Conservation (phyloP, 148 eudicot genomes). For the Rhododendron mucronatum region DNA sequence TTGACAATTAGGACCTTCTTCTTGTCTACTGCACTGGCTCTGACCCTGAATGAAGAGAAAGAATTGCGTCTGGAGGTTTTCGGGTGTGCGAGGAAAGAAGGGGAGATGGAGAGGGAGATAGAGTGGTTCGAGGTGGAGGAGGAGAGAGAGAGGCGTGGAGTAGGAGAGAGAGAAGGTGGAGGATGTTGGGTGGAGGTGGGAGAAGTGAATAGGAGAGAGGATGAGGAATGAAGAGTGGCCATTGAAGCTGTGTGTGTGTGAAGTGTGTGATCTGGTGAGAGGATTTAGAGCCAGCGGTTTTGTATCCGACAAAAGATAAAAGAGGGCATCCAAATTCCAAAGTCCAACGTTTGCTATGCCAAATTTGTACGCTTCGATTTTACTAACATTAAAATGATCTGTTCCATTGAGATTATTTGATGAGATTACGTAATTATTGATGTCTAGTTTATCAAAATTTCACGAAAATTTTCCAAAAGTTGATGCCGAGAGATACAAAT, state of each 20-base stretch:
- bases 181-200: conserved; percentile 13
- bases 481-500: too few relatives aligned
- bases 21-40: conserved; percentile 43
- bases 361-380: too few relatives aligned
- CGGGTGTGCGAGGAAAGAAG: conserved; percentile 14
- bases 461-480: too few relatives aligned
- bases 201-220: conserved; percentile 28
- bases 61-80: conserved; percentile 18
- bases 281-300: conserved; percentile 13
- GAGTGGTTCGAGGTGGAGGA: conserved; percentile 14
- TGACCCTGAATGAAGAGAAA: conserved; percentile 33
- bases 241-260: conserved; percentile 26
- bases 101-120: conserved; percentile 27
- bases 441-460: too few relatives aligned
- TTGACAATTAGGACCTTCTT: conserved; percentile 79
- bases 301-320: background rate
- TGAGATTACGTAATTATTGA: too few relatives aligned
- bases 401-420: too few relatives aligned
- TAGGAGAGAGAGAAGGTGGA: conserved; percentile 30
- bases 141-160: conserved; percentile 21
- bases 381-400: too few relatives aligned
- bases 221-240: conserved; percentile 63
- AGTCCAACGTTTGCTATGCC: too few relatives aligned
- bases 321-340: background rate
- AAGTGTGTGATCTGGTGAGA: background rate